Evolutionary conservation across 176 grass and related monocot genomes (phyloP).

Genomic region (Alloteropsis semialata): DNA sequence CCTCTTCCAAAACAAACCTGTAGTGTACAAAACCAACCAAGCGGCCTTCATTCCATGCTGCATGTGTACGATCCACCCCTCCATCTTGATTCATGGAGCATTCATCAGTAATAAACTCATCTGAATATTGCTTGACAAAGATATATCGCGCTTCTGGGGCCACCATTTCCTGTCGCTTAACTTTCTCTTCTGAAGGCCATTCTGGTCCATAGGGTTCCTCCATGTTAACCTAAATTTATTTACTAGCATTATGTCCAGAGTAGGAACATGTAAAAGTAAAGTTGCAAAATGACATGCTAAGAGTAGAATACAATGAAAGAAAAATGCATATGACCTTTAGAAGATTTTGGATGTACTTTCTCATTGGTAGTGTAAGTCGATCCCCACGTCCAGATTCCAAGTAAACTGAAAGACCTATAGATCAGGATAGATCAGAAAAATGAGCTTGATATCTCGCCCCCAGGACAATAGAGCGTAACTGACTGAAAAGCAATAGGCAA

Average conservation of each 20-base stretch:
- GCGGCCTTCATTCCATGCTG: conserved; percentile 1
- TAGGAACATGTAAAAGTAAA: neutral
- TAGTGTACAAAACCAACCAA: conserved; percentile 89
- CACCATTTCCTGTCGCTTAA: conserved; percentile 75
- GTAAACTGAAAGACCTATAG: conserved; percentile 62
- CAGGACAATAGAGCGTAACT: neutral
- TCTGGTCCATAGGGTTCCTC: conserved; percentile 62
- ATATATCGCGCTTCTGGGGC: conserved; percentile 68
- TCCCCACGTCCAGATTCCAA: conserved; percentile 63
- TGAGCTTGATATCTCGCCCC: neutral
- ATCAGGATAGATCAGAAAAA: conserved; percentile 2
- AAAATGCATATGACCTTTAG: conserved; percentile 54
- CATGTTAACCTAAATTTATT: conserved; percentile 66
- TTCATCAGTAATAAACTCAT: conserved; percentile 14
- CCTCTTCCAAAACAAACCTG: conserved; percentile 81
- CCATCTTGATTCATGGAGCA: conserved; percentile 7
- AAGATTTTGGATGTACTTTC: conserved; percentile 79
- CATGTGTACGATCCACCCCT: neutral
- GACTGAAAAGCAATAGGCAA: neutral
- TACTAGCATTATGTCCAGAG: conserved; percentile 21
- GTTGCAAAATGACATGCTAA: neutral
- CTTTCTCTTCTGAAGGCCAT: conserved; percentile 83
- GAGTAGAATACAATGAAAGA: neutral
- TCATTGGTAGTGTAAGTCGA: conserved; percentile 43
- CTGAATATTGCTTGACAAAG: conserved; percentile 30